Base-by-base conservation (phyloP, 164 flowering plant genomes). In the Tetrastigma voinierianum region DNA sequence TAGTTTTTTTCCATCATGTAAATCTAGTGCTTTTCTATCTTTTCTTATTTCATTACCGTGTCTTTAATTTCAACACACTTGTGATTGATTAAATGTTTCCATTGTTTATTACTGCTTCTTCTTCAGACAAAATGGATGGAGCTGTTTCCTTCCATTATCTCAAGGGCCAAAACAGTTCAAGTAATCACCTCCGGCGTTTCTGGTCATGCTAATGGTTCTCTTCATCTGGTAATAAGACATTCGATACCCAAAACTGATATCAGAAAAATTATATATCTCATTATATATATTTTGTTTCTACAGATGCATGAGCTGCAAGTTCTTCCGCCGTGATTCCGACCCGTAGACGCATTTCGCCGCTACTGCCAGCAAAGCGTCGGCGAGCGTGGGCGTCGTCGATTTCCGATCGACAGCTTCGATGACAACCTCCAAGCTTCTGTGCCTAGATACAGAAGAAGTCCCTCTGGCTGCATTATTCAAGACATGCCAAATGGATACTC, bases 401-500 rank as follows among this genome's bases (percentile, higher is more conserved):
- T 89, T 25, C 96, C 99, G 2, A 66, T 87, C 10, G 99, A 92
- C 67, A 81, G 79, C 68, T 72, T 90, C 69, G 82, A 78, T 44
- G 81, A 79, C 56, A 81, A 58, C 54, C 62, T 78, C 40, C 85
- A 86, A 43, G 63, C 76, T 56, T 75, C 91, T 4, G 77, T 76
- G 58, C 87, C 88, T 47, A 71, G 75, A 25, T 92, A 81, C 82
- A 69, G 71, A 46, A 83, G 93, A 72, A 67, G 78, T 7, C 97
- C 98, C 21, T 95, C 99, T 46, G 99, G 99, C 47, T 90, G 98
- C 75, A 52, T 95, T 32, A 88, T 95, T 62, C 96, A 90, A 78
- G 99, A 95, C 60, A 87, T 90, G 96, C 96, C 98, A 17, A 92
- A 90, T 82, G 99, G 99, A 6, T 95, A 89, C 76, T 95, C 99